Conservation (phyloP, 768 basidiomycete species). For the Suillus alpinus region DNA sequence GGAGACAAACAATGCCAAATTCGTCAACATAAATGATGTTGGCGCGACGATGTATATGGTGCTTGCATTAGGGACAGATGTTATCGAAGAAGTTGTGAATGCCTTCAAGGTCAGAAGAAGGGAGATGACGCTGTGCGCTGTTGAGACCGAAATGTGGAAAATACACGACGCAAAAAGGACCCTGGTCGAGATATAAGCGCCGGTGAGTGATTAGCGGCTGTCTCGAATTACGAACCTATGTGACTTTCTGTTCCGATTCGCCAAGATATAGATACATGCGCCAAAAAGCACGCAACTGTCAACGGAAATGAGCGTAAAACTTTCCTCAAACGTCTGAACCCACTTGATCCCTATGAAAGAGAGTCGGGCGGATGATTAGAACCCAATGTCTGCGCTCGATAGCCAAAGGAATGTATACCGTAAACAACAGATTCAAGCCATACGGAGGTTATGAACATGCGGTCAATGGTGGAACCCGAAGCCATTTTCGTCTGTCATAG, state of each 20-base stretch:
- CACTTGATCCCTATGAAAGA: slow-evolving; percentile 6
- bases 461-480: neutral
- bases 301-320: neutral
- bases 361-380: neutral
- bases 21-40: neutral
- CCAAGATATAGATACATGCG: slow-evolving; percentile 5
- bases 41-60: neutral
- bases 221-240: slow-evolving; percentile 3
- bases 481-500: neutral
- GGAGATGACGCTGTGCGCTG: slow-evolving; percentile 5
- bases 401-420: neutral
- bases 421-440: slow-evolving; percentile 5
- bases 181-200: neutral
- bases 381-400: neutral
- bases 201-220: neutral
- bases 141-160: slow-evolving; percentile 5
- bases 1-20: slow-evolving; percentile 2
- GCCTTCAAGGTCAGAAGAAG: slow-evolving; percentile 1
- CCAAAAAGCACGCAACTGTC: slow-evolving; percentile 9
- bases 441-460: slow-evolving; percentile 1
- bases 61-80: neutral
- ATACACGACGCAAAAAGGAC: neutral
- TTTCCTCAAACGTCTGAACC: neutral
- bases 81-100: neutral
- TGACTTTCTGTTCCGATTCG: neutral